Conservation (phyloP, 352 stramenopile genomes). For the Phytophthora chlamydospora region DNA sequence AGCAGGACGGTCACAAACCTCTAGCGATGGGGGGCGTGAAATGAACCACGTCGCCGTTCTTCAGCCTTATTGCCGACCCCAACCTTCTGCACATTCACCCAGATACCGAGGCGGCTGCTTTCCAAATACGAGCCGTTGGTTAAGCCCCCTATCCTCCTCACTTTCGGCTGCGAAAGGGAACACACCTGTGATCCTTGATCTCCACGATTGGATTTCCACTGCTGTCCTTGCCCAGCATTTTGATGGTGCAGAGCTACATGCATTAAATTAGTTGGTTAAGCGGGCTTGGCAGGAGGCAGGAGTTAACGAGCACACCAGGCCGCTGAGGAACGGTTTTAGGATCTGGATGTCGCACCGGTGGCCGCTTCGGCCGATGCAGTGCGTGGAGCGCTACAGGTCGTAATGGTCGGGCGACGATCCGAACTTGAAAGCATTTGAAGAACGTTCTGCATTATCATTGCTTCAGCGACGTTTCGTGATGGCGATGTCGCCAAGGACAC, state of each 20-base stretch:
- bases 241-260: conserved; percentile 42
- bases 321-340: conserved; percentile 55
- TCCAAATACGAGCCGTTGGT: too few relatives aligned
- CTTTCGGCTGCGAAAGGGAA: too few relatives aligned
- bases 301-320: conserved; percentile 32
- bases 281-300: too few relatives aligned
- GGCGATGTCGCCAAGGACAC: too few relatives aligned
- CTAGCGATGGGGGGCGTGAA: conserved; percentile 47
- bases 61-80: conserved; percentile 39
- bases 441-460: too few relatives aligned
- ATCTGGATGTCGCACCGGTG: conserved; percentile 51
- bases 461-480: too few relatives aligned
- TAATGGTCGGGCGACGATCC: conserved; percentile 48
- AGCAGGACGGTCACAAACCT: too few relatives aligned
- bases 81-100: conserved; percentile 52
- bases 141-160: too few relatives aligned
- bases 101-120: conserved; percentile 60
- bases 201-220: conserved; percentile 38
- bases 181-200: conserved; percentile 62
- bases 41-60: conserved; percentile 49
- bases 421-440: too few relatives aligned
- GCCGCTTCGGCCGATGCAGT: conserved; percentile 51
- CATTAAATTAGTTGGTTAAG: too few relatives aligned
- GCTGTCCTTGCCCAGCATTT: conserved; percentile 32
- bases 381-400: conserved; percentile 42